Evolutionary conservation across 352 stramenopile species (phyloP), one percentile per base, ranked within the genome.

Genomic region (Aphanomyces stellatus): DNA sequence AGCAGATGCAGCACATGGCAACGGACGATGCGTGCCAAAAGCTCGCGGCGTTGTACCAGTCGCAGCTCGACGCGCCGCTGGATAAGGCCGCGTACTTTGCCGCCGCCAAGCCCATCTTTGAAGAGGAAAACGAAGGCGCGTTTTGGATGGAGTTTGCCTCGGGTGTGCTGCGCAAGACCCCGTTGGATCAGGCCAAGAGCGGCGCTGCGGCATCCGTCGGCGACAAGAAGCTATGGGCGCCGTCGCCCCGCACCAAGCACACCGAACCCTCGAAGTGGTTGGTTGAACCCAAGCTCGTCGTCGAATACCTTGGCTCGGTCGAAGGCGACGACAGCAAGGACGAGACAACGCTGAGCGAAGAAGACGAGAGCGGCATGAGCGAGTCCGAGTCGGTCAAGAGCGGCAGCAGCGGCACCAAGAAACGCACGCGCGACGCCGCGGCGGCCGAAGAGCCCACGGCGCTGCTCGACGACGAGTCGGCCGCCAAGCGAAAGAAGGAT

Each of bases 1-100:
- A 96, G 75, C 88, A 96, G 62, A 90, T 96, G 81, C 87, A 96
- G 71, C 77, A 90, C 60, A 48, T 95, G 51, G 79, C 82, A 11
- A 87, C 78, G 27, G 87, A 95, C 69, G 84, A 93, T 35, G 90
- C 79, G 15, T 90, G 81, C 59, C 77, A 88, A 66, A 82, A 92
- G 53, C 70, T 95, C n/a, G 74, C 80, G 27, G 31, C 42, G 34
- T 35, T 65, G 60, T 79, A 65, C 15, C 55, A 64, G 55, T 34
- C 19, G 7, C 37, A 64, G 34, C 60, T 72, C 0, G 3, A 72
- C 22, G 34, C 40, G 51, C 28, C 30, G 2, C 53, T 74, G 2
- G 76, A 88, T 61, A 63, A 79, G 22, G 74, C 77, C 49, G 42
- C 63, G 0, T 95, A 95, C 53, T 71, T 95, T 34, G 77, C 75